A percentile compares a stretch with the other conserved stretches of the same genome.
phyloP scores from a whole-genome alignment of 768 basidiomycete genomes.

The Mycena belliarum region DNA sequence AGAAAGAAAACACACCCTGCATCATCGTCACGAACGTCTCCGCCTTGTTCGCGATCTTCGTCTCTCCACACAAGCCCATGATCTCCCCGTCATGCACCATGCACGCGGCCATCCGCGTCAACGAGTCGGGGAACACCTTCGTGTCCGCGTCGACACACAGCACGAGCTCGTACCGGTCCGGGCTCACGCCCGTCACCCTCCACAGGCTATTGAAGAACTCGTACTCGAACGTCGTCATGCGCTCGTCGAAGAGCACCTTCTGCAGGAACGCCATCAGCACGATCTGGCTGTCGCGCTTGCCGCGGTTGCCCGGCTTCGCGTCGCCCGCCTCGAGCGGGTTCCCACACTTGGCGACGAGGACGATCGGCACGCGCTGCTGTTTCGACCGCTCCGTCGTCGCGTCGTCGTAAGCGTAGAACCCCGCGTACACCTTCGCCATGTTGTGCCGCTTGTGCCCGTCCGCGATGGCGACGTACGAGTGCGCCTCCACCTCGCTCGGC shows the following conservation, averaged over 20 bases:
- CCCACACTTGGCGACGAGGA: slow-evolving; percentile 94
- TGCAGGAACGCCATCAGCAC: slow-evolving; percentile 97
- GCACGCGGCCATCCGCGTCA: slow-evolving; percentile 93
- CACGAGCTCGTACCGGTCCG: slow-evolving; percentile 93
- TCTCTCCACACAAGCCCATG: slow-evolving; percentile 99
- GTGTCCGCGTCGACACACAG: slow-evolving; percentile 98
- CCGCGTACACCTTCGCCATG: slow-evolving; percentile 98
- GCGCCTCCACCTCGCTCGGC: slow-evolving; percentile 83
- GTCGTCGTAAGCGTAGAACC: slow-evolving; percentile 95
- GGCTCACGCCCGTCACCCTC: slow-evolving; percentile 92
- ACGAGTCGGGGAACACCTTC: slow-evolving; percentile 97
- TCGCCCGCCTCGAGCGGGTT: slow-evolving; percentile 90
- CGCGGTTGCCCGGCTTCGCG: slow-evolving; percentile 94
- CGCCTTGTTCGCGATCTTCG: slow-evolving; percentile 98
- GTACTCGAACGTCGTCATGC: slow-evolving; percentile 99
- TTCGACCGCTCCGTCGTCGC: slow-evolving; percentile 86
- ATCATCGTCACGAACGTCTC: slow-evolving; percentile 99
- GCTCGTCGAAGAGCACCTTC: slow-evolving; percentile 99
- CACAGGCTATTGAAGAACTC: slow-evolving; percentile 99
- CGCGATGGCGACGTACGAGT: slow-evolving; percentile 97
- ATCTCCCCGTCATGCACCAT: slow-evolving; percentile 98
- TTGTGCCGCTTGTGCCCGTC: slow-evolving; percentile 99
- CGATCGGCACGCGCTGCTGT: slow-evolving; percentile 95
- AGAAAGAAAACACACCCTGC: slow-evolving; percentile 68
- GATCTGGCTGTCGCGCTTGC: slow-evolving; percentile 98